These are phyloP conservation scores for Athelia psychrophila DNA, from an alignment of 1,284 basidiomycete species.

Conservation along the genomic window DNA sequence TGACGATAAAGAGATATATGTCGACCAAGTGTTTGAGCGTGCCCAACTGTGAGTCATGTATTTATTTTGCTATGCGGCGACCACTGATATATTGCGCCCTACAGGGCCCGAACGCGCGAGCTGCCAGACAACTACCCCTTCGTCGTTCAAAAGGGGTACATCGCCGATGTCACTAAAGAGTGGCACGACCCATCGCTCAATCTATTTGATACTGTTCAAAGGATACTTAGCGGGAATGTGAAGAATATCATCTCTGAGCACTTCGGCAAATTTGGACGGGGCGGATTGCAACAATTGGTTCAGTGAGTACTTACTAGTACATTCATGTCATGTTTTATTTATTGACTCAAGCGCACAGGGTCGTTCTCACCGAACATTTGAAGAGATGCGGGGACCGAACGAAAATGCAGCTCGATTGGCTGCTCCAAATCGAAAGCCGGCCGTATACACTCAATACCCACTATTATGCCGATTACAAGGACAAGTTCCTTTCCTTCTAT, in stretches of 20 bases:
- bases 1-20: conserved; percentile 35
- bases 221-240: conserved; percentile 37
- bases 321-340: background rate
- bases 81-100: background rate
- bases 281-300: conserved; percentile 48
- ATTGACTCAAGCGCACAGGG: conserved; percentile 24
- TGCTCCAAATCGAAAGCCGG: conserved; percentile 47
- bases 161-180: conserved; percentile 37
- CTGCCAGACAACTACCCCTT: conserved; percentile 67
- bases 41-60: conserved; percentile 41
- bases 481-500: conserved; percentile 54
- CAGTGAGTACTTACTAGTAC: conserved; percentile 34
- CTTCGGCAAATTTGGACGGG: conserved; percentile 53
- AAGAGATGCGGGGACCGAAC: conserved; percentile 38
- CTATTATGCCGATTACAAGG: conserved; percentile 53
- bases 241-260: conserved; percentile 39
- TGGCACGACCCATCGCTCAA: conserved; percentile 49
- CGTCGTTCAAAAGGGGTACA: conserved; percentile 50
- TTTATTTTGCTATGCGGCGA: background rate
- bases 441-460: conserved; percentile 60
- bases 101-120: conserved; percentile 64
- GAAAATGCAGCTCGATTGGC: conserved; percentile 43
- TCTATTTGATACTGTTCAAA: conserved; percentile 46
- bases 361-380: conserved; percentile 46
- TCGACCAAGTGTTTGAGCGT: conserved; percentile 52